phyloP scores from a whole-genome alignment of 1,284 basidiomycete species.

The Trichosporon faecale region DNA sequence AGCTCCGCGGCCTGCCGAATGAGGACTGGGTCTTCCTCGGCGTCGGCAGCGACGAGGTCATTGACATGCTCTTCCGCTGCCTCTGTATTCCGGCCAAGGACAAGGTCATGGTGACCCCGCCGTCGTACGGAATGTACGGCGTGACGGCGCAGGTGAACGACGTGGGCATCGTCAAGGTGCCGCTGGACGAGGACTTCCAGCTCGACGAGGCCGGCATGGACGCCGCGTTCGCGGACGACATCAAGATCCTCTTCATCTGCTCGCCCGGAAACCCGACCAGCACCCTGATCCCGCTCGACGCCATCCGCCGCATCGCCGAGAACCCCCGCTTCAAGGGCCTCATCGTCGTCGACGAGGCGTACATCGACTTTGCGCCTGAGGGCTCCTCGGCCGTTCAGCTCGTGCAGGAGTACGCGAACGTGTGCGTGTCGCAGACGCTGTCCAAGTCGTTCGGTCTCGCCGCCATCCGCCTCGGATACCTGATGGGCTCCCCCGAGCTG shows the following conservation, averaged over 20 bases:
- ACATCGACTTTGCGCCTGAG: conserved; percentile 82
- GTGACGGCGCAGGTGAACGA: conserved; percentile 97
- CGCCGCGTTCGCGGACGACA: conserved; percentile 63
- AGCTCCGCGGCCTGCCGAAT: conserved; percentile 65
- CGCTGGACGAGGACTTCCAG: conserved; percentile 76
- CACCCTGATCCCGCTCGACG: conserved; percentile 72
- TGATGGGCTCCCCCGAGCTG: conserved; percentile 80
- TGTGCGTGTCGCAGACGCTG: conserved; percentile 91
- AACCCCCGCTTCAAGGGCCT: conserved; percentile 83
- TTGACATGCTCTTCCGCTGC: conserved; percentile 89
- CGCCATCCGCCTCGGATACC: conserved; percentile 86
- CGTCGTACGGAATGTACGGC: conserved; percentile 97
- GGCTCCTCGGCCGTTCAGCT: conserved; percentile 65
- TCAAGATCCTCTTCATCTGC: conserved; percentile 92
- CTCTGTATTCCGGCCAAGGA: conserved; percentile 78
- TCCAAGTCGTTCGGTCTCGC: conserved; percentile 97
- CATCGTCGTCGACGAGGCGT: conserved; percentile 93
- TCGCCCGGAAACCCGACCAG: conserved; percentile 98
- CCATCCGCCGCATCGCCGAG: conserved; percentile 71
- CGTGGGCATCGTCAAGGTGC: conserved; percentile 75
- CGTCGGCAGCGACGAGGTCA: conserved; percentile 95
- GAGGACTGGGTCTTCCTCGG: conserved; percentile 83
- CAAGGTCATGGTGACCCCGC: conserved; percentile 80
- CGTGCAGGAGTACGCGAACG: conserved; percentile 77
- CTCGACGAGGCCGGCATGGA: conserved; percentile 75